These are phyloP conservation scores for Trichophyton simii DNA, from an alignment of 2,329 filamentous ascomycete species.

Conservation along the genomic window DNA sequence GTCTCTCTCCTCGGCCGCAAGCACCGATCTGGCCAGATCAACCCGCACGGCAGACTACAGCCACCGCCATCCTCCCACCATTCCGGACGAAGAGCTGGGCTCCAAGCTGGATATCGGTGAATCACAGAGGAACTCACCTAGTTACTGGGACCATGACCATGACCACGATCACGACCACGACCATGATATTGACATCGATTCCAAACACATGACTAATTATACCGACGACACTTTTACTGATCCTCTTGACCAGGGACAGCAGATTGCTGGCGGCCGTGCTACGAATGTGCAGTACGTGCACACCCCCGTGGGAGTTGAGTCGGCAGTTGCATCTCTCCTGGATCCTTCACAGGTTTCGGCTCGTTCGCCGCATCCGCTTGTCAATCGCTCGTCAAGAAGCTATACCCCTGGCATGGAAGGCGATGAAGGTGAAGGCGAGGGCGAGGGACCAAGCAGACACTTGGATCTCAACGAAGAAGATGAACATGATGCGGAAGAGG, in stretches of 20 bases:
- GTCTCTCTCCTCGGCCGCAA: slow-evolving; percentile 46
- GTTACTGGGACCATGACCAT: slow-evolving; percentile 27
- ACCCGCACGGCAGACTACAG: slow-evolving; percentile 43
- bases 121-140: slow-evolving; percentile 9
- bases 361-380: slow-evolving; percentile 38
- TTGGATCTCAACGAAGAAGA: too few relatives aligned
- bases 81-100: slow-evolving; percentile 27
- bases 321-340: slow-evolving; percentile 78
- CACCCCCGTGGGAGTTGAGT: slow-evolving; percentile 63
- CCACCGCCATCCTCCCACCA: slow-evolving; percentile 37
- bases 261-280: slow-evolving; percentile 55
- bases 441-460: too few relatives aligned
- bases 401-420: slow-evolving; percentile 20
- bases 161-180: slow-evolving; percentile 19
- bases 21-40: slow-evolving; percentile 44
- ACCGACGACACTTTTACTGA: slow-evolving; percentile 45
- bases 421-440: slow-evolving; percentile 7
- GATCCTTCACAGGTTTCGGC: slow-evolving; percentile 65
- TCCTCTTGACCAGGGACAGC: slow-evolving; percentile 50
- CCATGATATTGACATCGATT: slow-evolving; percentile 33
- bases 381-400: slow-evolving; percentile 22
- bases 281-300: slow-evolving; percentile 68
- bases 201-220: slow-evolving; percentile 36
- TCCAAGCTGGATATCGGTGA: slow-evolving; percentile 19
- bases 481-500: neutral